Conservation (phyloP, 2,329 filamentous ascomycete species). For the Colletotrichum tropicicola region DNA sequence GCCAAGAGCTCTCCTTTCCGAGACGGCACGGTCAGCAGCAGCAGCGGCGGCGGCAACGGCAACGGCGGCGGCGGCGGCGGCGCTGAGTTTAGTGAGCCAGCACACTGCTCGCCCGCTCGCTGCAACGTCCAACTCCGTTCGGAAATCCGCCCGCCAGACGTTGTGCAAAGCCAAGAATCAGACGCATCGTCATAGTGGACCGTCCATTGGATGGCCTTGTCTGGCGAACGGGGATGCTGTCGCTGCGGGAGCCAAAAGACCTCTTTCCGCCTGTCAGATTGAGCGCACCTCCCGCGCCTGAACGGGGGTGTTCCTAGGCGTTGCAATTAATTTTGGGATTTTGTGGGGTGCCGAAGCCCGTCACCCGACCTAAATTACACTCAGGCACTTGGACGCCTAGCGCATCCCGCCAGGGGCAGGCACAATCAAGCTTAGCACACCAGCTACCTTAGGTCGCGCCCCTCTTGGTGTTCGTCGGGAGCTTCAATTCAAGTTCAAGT, state of each 20-base stretch:
- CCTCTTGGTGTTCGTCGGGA: too few species aligned
- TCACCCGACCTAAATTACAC: slow-evolving; percentile 11
- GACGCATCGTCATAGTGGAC: slow-evolving; percentile 23
- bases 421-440: too few species aligned
- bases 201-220: neutral
- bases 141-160: slow-evolving; percentile 14
- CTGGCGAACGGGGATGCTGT: neutral
- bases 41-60: too few species aligned
- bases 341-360: slow-evolving; percentile 5
- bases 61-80: too few species aligned
- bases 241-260: neutral
- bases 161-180: slow-evolving; percentile 9
- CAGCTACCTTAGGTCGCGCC: too few species aligned
- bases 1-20: slow-evolving; percentile 11
- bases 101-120: too few species aligned
- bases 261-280: slow-evolving; percentile 4
- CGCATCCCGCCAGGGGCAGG: too few species aligned
- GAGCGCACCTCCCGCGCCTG: neutral
- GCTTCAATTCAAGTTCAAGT: too few species aligned
- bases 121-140: neutral
- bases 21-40: neutral
- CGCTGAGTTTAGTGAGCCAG: too few species aligned
- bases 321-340: slow-evolving; percentile 3
- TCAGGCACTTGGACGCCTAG: too few species aligned
- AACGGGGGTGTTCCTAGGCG: slow-evolving; percentile 12